These are phyloP conservation scores for Melanomma pulvis-pyrius DNA, from an alignment of 495 filamentous ascomycete species.

Conservation along the genomic window DNA sequence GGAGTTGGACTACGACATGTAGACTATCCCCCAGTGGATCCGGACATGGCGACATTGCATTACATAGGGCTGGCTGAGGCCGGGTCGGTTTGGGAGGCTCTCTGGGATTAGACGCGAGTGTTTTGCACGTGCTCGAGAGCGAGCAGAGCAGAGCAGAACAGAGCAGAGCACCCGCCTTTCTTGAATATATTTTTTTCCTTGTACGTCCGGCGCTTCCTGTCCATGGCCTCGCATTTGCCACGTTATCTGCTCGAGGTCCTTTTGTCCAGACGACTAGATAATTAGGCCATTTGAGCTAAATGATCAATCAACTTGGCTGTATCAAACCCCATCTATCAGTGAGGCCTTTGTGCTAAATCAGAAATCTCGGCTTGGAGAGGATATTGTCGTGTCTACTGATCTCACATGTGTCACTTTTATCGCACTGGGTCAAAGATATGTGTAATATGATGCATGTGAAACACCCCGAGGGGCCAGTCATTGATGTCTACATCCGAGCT, in stretches of 20 bases:
- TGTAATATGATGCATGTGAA: neutral
- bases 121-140: neutral
- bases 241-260: no score
- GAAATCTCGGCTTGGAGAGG: no score
- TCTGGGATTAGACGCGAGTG: neutral
- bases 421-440: neutral
- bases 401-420: no score
- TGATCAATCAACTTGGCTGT: no score
- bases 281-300: no score
- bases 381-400: no score
- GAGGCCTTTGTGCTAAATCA: no score
- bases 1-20: constrained; percentile 17
- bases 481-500: neutral
- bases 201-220: no score
- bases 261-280: no score
- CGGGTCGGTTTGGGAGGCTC: neutral
- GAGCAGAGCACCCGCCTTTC: no score
- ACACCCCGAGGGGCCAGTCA: neutral
- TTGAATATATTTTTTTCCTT: constrained; percentile 3
- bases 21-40: neutral
- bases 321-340: no score
- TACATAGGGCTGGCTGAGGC: neutral
- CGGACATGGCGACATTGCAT: neutral
- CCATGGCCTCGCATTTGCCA: no score
- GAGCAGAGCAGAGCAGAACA: neutral